These are phyloP conservation scores for Malassezia globosa DNA, from an alignment of 1,284 basidiomycete species.

Conservation along the genomic window DNA sequence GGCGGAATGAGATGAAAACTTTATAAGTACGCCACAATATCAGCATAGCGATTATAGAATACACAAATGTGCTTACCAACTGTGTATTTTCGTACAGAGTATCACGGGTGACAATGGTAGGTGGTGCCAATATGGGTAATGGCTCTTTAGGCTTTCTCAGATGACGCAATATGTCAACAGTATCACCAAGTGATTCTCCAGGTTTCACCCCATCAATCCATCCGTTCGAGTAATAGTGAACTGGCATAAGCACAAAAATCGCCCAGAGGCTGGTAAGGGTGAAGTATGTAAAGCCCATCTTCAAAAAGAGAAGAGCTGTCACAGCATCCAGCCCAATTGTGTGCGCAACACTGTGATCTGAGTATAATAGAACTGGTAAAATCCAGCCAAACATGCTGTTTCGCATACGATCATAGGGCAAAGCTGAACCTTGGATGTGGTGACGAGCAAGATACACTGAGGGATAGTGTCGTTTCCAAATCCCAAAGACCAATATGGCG, in stretches of 20 bases:
- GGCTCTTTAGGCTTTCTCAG: conserved; percentile 19
- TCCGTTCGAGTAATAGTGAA: conserved; percentile 43
- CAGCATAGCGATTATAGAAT: conserved; percentile 71
- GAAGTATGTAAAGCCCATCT: conserved; percentile 85
- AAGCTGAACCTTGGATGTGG: conserved; percentile 85
- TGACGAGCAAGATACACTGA: conserved; percentile 74
- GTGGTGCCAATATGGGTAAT: conserved; percentile 27
- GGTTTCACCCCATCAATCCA: conserved; percentile 40
- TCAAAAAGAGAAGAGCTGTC: conserved; percentile 85
- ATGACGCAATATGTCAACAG: conserved; percentile 3
- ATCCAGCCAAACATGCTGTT: conserved; percentile 89
- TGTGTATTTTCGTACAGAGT: conserved; percentile 56
- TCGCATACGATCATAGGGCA: conserved; percentile 63
- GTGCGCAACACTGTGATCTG: conserved; percentile 86
- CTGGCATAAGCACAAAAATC: conserved; percentile 41
- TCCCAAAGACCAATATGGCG: conserved; percentile 77
- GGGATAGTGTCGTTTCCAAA: conserved; percentile 72
- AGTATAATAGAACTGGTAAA: conserved; percentile 73
- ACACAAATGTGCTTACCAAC: conserved; percentile 81
- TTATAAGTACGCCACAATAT: conserved; percentile 80
- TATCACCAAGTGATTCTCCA: conserved; percentile 4
- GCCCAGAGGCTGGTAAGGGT: conserved; percentile 60
- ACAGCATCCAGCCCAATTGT: conserved; percentile 93
- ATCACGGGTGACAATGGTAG: conserved; percentile 21
- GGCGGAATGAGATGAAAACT: conserved; percentile 77